phyloP scores from a whole-genome alignment of 306 rosid genomes.

The Vigna hirtella region DNA sequence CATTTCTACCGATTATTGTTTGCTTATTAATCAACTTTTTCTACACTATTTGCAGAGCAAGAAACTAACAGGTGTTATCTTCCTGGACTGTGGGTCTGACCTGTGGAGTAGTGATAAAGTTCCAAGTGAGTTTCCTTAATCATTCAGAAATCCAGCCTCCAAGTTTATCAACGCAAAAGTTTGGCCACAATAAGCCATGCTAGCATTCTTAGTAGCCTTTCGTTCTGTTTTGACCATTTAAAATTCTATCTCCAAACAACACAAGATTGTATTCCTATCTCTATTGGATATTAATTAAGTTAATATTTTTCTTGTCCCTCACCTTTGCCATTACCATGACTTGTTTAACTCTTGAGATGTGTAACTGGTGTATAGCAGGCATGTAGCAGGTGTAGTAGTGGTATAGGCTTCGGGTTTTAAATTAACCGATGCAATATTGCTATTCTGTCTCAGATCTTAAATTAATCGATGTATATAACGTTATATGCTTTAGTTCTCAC shows the following conservation, averaged over 20 bases:
- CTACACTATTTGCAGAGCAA: constrained; percentile 53
- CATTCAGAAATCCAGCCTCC: constrained; percentile 3
- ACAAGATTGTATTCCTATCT: no score
- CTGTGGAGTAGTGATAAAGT: constrained; percentile 57
- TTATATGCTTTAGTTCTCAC: no score
- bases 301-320: no score
- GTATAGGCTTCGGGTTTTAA: rapidly evolving
- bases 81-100: constrained; percentile 74
- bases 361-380: not conserved
- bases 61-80: constrained; percentile 63
- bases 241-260: not conserved
- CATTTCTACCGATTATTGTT: not conserved
- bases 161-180: not conserved
- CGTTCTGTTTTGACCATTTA: not conserved
- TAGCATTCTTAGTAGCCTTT: not conserved
- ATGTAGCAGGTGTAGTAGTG: no score
- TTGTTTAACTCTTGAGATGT: not conserved
- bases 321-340: no score
- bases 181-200: not conserved
- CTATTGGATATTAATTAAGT: no score
- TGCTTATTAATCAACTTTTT: not conserved
- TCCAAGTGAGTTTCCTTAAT: constrained; percentile 62
- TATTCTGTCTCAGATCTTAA: no score
- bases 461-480: no score
- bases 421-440: no score